Conservation (phyloP, 441 rosid species). For the Erysimum pusillum region DNA sequence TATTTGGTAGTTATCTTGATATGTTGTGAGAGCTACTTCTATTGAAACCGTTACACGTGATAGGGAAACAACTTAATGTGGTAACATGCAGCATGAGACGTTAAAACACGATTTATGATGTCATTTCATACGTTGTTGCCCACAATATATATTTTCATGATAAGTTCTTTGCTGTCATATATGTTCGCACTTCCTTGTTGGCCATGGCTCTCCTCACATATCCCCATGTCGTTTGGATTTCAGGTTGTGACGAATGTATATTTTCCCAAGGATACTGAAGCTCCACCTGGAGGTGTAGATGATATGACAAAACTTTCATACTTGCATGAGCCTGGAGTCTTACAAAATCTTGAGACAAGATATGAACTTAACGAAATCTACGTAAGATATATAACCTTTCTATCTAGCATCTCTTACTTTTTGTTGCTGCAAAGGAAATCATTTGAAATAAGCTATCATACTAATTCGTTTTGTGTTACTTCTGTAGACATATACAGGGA, state of each 20-base stretch:
- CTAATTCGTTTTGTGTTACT: conserved; percentile 38
- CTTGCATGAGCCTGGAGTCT: conserved; percentile 84
- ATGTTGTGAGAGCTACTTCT: conserved; percentile 3
- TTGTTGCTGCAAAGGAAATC: conserved; percentile 32
- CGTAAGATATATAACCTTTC: conserved; percentile 53
- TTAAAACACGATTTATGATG: not conserved
- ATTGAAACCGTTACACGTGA: not conserved
- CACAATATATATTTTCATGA: conserved; percentile 20
- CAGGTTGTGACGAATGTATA: conserved; percentile 67
- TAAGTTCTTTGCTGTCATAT: conserved; percentile 1
- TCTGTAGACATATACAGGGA: conserved; percentile 77
- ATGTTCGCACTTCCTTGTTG: conserved; percentile 12
- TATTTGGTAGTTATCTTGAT: conserved; percentile 31
- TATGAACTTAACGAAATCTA: conserved; percentile 81
- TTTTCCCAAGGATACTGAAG: conserved; percentile 75
- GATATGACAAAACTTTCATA: conserved; percentile 86
- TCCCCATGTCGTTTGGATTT: conserved; percentile 26
- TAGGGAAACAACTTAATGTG: conserved; percentile 32
- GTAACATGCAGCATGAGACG: not conserved
- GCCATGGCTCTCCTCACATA: conserved; percentile 28
- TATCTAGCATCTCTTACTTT: conserved; percentile 26
- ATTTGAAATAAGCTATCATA: conserved; percentile 36
- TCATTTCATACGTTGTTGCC: not conserved
- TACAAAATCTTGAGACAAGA: conserved; percentile 68
- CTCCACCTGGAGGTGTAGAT: conserved; percentile 76